phyloP scores from a whole-genome alignment of 495 filamentous ascomycete genomes.

The Penicillium mononematosum region DNA sequence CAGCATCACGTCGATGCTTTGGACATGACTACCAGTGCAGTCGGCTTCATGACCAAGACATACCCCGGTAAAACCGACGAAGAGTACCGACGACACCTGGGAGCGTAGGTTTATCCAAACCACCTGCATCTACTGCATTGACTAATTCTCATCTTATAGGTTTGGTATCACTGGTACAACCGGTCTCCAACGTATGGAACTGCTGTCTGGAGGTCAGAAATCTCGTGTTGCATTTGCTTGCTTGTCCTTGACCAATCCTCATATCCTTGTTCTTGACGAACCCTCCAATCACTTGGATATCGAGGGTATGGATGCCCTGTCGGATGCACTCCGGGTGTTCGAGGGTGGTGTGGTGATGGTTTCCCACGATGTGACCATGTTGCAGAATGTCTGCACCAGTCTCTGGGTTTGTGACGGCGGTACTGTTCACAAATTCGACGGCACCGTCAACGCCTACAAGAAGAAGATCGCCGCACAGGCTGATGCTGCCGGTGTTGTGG shows the following conservation, averaged over 20 bases:
- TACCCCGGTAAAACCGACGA: slow-evolving; percentile 92
- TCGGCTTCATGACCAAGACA: slow-evolving; percentile 91
- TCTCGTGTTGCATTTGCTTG: slow-evolving; percentile 97
- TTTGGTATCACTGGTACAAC: slow-evolving; percentile 99
- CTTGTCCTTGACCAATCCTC: slow-evolving; percentile 85
- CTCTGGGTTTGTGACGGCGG: slow-evolving; percentile 97
- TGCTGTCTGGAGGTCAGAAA: slow-evolving; percentile 97
- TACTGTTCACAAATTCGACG: slow-evolving; percentile 93
- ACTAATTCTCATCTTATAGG: slow-evolving; percentile 22
- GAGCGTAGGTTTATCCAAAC: slow-evolving; percentile 54
- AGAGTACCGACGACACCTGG: slow-evolving; percentile 93
- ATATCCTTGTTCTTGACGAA: slow-evolving; percentile 97
- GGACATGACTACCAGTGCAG: slow-evolving; percentile 82
- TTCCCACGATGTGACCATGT: slow-evolving; percentile 97
- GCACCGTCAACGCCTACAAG: slow-evolving; percentile 97
- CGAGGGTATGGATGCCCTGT: slow-evolving; percentile 96
- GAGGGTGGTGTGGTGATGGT: slow-evolving; percentile 97
- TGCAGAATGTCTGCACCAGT: slow-evolving; percentile 90
- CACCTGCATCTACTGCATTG: slow-evolving; percentile 3
- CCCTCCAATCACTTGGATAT: slow-evolving; percentile 99
- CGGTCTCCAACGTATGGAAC: slow-evolving; percentile 91
- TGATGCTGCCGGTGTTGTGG: slow-evolving; percentile 75
- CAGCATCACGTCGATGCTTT: slow-evolving; percentile 98
- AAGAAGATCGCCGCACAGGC: slow-evolving; percentile 91
- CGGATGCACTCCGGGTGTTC: slow-evolving; percentile 78